phyloP scores from a whole-genome alignment of 805 yeast genomes.

The Candida wancherniae region DNA sequence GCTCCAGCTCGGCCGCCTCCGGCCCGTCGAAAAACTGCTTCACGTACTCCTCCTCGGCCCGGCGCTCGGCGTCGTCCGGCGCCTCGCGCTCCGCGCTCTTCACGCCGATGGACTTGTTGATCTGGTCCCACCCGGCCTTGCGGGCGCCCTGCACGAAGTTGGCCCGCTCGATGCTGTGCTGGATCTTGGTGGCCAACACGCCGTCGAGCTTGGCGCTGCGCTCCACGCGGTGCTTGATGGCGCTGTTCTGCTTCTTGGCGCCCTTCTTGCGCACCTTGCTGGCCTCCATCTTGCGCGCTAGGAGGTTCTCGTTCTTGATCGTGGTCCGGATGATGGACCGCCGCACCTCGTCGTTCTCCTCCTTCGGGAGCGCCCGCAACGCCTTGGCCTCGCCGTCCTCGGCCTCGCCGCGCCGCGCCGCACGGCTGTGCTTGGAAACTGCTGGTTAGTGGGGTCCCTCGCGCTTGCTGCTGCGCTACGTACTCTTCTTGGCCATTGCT shows the following conservation, averaged over 20 bases:
- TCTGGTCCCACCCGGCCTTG: slow-evolving; percentile 69
- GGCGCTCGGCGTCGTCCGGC: slow-evolving; percentile 22
- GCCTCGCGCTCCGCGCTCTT: slow-evolving; percentile 9
- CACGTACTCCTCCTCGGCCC: slow-evolving; percentile 36
- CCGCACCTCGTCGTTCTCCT: slow-evolving; percentile 53
- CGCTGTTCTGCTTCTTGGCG: slow-evolving; percentile 28
- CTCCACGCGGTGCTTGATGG: slow-evolving; percentile 36
- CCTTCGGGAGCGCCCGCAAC: slow-evolving; percentile 51
- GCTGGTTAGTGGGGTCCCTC: slow-evolving; percentile 15
- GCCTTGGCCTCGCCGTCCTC: slow-evolving; percentile 43
- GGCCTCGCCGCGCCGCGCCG: slow-evolving; percentile 65
- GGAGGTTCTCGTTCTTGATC: slow-evolving; percentile 58
- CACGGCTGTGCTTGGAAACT: slow-evolving; percentile 68
- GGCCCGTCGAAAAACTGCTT: slow-evolving; percentile 23
- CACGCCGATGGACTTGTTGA: slow-evolving; percentile 46
- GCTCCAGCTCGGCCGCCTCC: slow-evolving; percentile 9
- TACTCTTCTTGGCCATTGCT: slow-evolving; percentile 40
- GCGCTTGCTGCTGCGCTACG: slow-evolving; percentile 11
- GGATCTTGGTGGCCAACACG: slow-evolving; percentile 55
- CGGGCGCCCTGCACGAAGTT: slow-evolving; percentile 57
- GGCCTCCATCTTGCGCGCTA: slow-evolving; percentile 52
- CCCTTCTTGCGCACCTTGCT: slow-evolving; percentile 26
- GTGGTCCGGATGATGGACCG: slow-evolving; percentile 65
- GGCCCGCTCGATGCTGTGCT: slow-evolving; percentile 60
- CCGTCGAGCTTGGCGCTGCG: slow-evolving; percentile 51